Percentiles rank a stretch among this genome's conserved stretches.
These are phyloP conservation scores for Allomyces macrogynus DNA, from an alignment of 192 early-diverging fungal species.

Conservation along the genomic window DNA sequence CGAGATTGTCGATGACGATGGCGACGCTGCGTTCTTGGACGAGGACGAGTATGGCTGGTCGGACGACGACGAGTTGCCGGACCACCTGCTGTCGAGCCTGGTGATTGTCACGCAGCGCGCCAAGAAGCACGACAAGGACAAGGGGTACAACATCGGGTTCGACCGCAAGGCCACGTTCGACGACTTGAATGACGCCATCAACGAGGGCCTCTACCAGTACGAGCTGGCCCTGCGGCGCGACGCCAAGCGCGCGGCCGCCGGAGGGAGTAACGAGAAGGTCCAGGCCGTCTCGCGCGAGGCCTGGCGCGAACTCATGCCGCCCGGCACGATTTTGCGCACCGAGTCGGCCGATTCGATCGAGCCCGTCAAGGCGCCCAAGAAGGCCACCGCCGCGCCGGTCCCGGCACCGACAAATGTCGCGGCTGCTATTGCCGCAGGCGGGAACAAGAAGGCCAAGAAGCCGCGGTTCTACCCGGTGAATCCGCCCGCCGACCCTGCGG, in stretches of 20 bases:
- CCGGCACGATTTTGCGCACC: constrained; percentile 12
- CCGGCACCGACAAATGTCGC: constrained; percentile 4
- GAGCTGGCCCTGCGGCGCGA: constrained; percentile 47
- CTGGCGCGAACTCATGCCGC: constrained; percentile 18
- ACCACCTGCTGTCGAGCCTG: constrained; percentile 67
- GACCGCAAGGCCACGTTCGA: constrained; percentile 58
- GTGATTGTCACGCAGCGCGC: constrained; percentile 75
- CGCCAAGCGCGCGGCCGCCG: constrained; percentile 17
- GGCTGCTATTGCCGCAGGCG: constrained; percentile 5
- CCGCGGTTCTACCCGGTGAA: constrained; percentile 33
- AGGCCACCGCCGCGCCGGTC: constrained; percentile 13
- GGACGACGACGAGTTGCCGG: constrained; percentile 68
- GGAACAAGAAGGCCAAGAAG: constrained; percentile 15
- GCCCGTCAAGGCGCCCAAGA: constrained; percentile 5
- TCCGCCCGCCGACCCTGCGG: constrained; percentile 7
- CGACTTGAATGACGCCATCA: constrained; percentile 80
- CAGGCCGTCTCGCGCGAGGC: constrained; percentile 34
- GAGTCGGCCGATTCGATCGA: constrained; percentile 11
- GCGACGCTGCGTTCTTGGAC: constrained; percentile 37
- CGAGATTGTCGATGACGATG: constrained; percentile 1
- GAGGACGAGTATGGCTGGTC: constrained; percentile 29
- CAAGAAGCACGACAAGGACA: constrained; percentile 34
- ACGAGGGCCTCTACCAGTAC: constrained; percentile 83
- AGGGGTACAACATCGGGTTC: constrained; percentile 38
- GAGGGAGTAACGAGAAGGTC: constrained; percentile 26